Percentiles rank a stretch among this genome's conserved stretches.
phyloP scores from a whole-genome alignment of 164 flowering plant species.

The Chimonanthus salicifolius region DNA sequence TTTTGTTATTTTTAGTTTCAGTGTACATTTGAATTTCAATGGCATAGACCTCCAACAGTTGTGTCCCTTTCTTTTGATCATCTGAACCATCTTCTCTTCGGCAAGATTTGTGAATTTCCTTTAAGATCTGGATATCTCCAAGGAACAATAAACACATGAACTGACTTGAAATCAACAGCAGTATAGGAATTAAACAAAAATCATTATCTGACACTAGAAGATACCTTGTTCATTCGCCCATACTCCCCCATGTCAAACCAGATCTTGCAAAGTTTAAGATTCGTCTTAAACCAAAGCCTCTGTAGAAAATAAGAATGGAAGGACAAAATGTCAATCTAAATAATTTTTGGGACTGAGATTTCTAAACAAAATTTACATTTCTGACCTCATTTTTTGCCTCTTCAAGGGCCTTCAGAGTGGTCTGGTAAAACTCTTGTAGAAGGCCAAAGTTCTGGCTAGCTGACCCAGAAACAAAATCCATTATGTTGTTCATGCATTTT shows the following conservation, averaged over 20 bases:
- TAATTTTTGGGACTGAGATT: background rate
- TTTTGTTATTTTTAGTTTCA: slow-evolving; percentile 95
- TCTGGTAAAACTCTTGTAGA: slow-evolving; percentile 90
- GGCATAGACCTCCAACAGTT: slow-evolving; percentile 95
- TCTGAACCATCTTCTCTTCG: slow-evolving; percentile 98
- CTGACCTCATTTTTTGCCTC: slow-evolving; percentile 98
- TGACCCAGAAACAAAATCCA: slow-evolving; percentile 98
- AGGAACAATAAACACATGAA: background rate
- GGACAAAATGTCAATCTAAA: background rate
- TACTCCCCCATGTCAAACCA: slow-evolving; percentile 99
- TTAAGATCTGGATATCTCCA: slow-evolving; percentile 56
- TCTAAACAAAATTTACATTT: background rate
- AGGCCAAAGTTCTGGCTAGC: slow-evolving; percentile 90
- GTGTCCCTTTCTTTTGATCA: slow-evolving; percentile 99
- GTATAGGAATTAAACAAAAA: background rate
- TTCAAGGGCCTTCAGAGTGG: slow-evolving; percentile 93
- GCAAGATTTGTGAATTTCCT: slow-evolving; percentile 97
- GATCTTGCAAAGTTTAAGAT: slow-evolving; percentile 95
- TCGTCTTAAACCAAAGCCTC: slow-evolving; percentile 99
- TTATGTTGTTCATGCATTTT: slow-evolving; percentile 93
- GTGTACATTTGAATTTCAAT: slow-evolving; percentile 99
- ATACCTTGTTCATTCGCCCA: slow-evolving; percentile 97
- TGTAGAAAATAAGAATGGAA: slow-evolving; percentile 26
- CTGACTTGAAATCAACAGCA: background rate
- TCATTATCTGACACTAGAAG: background rate